phyloP scores from a whole-genome alignment of 345 rosid species.

The Rhodomyrtus tomentosa region DNA sequence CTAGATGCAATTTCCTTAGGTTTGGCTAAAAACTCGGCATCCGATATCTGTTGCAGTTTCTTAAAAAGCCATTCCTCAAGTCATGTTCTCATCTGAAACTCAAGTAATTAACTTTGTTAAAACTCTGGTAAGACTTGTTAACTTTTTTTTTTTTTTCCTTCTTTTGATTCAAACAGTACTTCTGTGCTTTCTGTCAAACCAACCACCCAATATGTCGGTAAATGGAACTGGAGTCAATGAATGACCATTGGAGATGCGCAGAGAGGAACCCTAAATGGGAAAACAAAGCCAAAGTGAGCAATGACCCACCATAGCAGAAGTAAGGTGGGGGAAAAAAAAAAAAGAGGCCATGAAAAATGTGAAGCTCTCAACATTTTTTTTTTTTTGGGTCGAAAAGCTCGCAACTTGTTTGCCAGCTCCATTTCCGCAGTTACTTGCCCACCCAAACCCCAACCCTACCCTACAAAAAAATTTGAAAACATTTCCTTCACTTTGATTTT shows the following conservation, averaged over 20 bases:
- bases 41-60: neutral
- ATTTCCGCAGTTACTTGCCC: neutral
- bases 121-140: neutral
- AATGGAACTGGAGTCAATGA: neutral
- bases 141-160: neutral
- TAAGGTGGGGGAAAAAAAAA: neutral
- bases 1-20: neutral
- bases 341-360: neutral
- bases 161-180: neutral
- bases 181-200: neutral
- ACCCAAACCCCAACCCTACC: neutral
- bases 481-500: neutral
- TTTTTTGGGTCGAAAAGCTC: too few species aligned
- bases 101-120: neutral
- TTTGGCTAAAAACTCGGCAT: neutral
- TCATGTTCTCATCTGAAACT: neutral
- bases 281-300: neutral
- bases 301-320: neutral
- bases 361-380: neutral
- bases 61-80: neutral
- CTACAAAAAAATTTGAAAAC: neutral
- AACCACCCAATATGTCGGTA: neutral
- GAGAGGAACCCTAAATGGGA: neutral
- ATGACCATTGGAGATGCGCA: neutral
- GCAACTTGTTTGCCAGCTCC: neutral